A percentile compares a stretch with the other conserved stretches of the same genome.
phyloP scores from a whole-genome alignment of 495 filamentous ascomycete species.

The Lichina pygmaea region DNA sequence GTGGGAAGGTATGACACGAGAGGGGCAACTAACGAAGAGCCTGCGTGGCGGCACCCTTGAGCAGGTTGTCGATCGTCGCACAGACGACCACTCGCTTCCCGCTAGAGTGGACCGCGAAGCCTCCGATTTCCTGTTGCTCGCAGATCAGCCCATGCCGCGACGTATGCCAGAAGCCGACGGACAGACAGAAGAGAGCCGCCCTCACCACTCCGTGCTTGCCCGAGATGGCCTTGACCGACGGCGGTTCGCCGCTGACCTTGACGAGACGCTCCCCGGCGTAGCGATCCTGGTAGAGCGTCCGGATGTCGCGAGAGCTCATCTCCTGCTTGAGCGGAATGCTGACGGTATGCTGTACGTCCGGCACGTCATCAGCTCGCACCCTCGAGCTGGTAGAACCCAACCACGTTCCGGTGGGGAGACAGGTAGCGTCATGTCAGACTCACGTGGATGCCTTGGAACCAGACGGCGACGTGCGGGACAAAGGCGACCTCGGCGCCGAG shows the following conservation, averaged over 20 bases:
- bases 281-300: slow-evolving; percentile 83
- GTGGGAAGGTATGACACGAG: not conserved
- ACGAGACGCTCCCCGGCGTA: slow-evolving; percentile 90
- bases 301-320: slow-evolving; percentile 76
- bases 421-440: slow-evolving; percentile 2
- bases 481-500: slow-evolving; percentile 61
- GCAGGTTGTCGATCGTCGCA: slow-evolving; percentile 90
- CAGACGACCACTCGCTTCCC: slow-evolving; percentile 85
- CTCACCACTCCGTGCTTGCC: slow-evolving; percentile 53
- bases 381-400: no score
- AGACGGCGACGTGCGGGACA: slow-evolving; percentile 80
- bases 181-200: no score
- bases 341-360: slow-evolving; percentile 37
- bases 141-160: no score
- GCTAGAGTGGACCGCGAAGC: slow-evolving; percentile 68
- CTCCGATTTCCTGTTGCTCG: slow-evolving; percentile 43
- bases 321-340: slow-evolving; percentile 59
- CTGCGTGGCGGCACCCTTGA: slow-evolving; percentile 93
- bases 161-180: not conserved
- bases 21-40: slow-evolving; percentile 45
- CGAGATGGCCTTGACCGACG: slow-evolving; percentile 65
- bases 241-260: slow-evolving; percentile 71
- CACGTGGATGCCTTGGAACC: slow-evolving; percentile 81
- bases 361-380: no score
- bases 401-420: slow-evolving; percentile 4